phyloP scores from a whole-genome alignment of 345 rosid species.

The Eucalyptus erythrocorys region DNA sequence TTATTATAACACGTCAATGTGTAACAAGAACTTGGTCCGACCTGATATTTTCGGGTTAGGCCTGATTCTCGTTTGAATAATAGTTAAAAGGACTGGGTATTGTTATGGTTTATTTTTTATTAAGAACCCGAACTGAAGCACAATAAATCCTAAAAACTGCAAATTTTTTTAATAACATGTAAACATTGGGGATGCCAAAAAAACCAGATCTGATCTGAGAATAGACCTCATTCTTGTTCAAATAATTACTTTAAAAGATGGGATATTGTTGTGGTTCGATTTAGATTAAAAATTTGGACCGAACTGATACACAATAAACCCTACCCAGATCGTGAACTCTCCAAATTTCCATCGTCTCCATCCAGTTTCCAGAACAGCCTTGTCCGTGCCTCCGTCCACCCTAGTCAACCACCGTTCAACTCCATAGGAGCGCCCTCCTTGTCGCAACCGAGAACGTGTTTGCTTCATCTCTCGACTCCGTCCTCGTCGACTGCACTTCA shows the following conservation, averaged over 20 bases:
- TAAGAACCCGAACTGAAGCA: not conserved
- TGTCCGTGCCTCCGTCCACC: not conserved
- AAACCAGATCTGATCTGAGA: too few relatives aligned
- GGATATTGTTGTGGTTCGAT: too few relatives aligned
- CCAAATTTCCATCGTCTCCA: not conserved
- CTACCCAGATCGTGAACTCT: not conserved
- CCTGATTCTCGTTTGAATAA: not conserved
- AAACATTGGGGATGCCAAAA: too few relatives aligned
- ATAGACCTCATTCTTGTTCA: too few relatives aligned
- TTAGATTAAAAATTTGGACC: too few relatives aligned
- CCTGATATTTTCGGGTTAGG: accelerated
- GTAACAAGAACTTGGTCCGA: too few relatives aligned
- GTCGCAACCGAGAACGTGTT: not conserved
- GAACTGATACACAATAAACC: not conserved
- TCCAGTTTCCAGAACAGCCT: accelerated
- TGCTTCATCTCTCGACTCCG: accelerated
- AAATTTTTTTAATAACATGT: too few relatives aligned
- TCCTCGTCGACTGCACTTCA: not conserved
- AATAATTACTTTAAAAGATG: too few relatives aligned
- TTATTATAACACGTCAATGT: too few relatives aligned
- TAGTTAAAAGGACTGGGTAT: not conserved
- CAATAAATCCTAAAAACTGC: accelerated
- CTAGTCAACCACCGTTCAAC: too few relatives aligned
- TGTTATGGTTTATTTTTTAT: not conserved
- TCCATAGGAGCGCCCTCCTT: accelerated